Evolutionary conservation across 2,329 filamentous ascomycete species (phyloP).

Genomic region (Trichoderma guizhouense): DNA sequence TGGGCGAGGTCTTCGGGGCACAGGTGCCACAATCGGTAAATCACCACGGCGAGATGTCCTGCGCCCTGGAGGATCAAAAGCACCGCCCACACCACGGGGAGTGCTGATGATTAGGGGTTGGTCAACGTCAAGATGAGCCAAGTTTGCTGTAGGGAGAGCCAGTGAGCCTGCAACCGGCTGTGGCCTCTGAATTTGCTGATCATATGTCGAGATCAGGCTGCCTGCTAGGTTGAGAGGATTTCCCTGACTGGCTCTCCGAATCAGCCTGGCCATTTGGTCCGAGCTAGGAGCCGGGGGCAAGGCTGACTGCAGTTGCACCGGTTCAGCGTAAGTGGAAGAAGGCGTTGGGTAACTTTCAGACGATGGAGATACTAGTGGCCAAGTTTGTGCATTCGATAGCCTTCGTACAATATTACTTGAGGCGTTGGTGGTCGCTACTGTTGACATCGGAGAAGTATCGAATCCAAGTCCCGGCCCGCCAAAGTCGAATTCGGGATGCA

Average conservation of each 20-base stretch:
- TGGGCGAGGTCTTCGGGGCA: slow-evolving; percentile 50
- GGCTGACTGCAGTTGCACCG: slow-evolving; percentile 23
- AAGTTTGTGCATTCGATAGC: slow-evolving; percentile 41
- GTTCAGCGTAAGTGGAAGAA: neutral
- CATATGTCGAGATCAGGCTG: slow-evolving; percentile 31
- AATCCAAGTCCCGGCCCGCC: neutral
- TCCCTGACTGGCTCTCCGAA: slow-evolving; percentile 37
- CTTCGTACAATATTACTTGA: slow-evolving; percentile 22
- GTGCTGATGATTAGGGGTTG: slow-evolving; percentile 61
- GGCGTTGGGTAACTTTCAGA: slow-evolving; percentile 19
- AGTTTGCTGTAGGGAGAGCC: neutral
- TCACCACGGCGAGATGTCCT: slow-evolving; percentile 36
- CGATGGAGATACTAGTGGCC: slow-evolving; percentile 39
- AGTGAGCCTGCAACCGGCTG: slow-evolving; percentile 4
- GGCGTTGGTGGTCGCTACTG: slow-evolving; percentile 24
- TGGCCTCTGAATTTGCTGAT: neutral
- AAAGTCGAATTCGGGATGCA: neutral
- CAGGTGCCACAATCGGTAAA: slow-evolving; percentile 50
- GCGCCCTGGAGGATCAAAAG: slow-evolving; percentile 45
- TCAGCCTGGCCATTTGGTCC: slow-evolving; percentile 39
- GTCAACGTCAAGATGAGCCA: slow-evolving; percentile 35
- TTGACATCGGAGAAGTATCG: slow-evolving; percentile 13
- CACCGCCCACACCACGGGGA: slow-evolving; percentile 52
- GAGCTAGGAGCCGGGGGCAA: slow-evolving; percentile 39
- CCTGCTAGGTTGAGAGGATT: slow-evolving; percentile 43